Conservation (phyloP, 768 basidiomycete genomes). For the Lenzites betulinus region DNA sequence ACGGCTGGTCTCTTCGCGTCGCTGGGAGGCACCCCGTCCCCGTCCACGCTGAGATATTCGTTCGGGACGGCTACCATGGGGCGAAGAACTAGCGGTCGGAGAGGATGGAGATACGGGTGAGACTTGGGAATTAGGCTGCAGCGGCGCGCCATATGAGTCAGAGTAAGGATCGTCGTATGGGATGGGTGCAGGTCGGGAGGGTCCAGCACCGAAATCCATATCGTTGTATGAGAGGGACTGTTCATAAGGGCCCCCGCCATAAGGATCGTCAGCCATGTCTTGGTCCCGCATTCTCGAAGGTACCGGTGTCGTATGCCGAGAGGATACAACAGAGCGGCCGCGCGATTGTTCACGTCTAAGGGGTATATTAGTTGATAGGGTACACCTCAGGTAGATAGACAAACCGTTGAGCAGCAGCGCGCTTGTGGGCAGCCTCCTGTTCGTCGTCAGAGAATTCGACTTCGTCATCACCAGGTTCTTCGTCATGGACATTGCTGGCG, state of each 20-base stretch:
- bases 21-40: slow-evolving; percentile 22
- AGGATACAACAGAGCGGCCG: slow-evolving; percentile 47
- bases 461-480: slow-evolving; percentile 89
- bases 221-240: slow-evolving; percentile 66
- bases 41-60: not conserved
- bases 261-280: slow-evolving; percentile 53
- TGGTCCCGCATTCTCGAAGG: slow-evolving; percentile 57
- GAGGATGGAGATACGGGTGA: slow-evolving; percentile 1
- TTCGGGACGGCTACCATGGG: not conserved
- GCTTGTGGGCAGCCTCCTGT: slow-evolving; percentile 74
- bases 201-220: slow-evolving; percentile 55
- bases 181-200: slow-evolving; percentile 64
- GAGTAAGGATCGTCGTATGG: slow-evolving; percentile 82
- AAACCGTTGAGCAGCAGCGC: slow-evolving; percentile 48
- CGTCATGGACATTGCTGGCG: slow-evolving; percentile 92
- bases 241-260: slow-evolving; percentile 63
- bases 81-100: not conserved
- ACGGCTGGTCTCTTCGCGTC: slow-evolving; percentile 7
- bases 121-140: not conserved
- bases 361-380: not conserved
- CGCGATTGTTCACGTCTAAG: slow-evolving; percentile 56
- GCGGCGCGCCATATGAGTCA: slow-evolving; percentile 30
- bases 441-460: slow-evolving; percentile 97
- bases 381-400: not conserved
- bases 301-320: slow-evolving; percentile 56